Base-by-base conservation (phyloP, 192 early-diverging fungal species). In the Umbelopsis ramanniana region DNA sequence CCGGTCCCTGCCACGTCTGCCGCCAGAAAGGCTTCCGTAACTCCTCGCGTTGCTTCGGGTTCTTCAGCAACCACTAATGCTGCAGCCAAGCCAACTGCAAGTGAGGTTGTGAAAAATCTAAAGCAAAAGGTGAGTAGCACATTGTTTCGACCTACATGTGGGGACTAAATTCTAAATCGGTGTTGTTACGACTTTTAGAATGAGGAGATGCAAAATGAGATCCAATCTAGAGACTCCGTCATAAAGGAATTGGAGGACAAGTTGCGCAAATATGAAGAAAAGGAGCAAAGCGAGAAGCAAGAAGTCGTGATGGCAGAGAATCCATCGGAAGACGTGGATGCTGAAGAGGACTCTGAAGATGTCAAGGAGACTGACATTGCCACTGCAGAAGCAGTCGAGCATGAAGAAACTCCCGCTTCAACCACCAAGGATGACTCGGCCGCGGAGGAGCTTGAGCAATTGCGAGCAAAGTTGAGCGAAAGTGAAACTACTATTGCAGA, bases 141-240 rank as follows among this genome's bases (percentile, higher is more conserved):
- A 37, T 29, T 4, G 26, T 1, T n/a, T 33, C 26, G 6, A 2
- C 15, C 7, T 29, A 7, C 4, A 26, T 29, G 0, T 0, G 9
- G 21, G 10, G 54, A 57, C 0, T 7, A 29, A 12, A 35, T 29
- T 7, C 21, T 29, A 0, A n/a, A 17, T 15, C 17, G 46, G 17
- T 0, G 7, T 6, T n/a, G 15, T 19, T 15, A 19, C n/a, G n/a
- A 15, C 17, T 50, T 8, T 50, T 15, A 63, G 57, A 63, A 63
- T n/a, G 57, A 63, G 57, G 29, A 63, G 33, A 38, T 63, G 57
- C 57, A 63, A 63, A 63, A 29, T 29, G 57, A 63, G 29, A 29
- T 63, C 26, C 15, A 63, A 37, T 14, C 26, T 10, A 63, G 35
- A 19, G 57, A 63, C 24, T 19, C 57, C 6, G 29, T 35, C 8